phyloP scores from a whole-genome alignment of 345 rosid species.

The Geranium rotundifolium region DNA sequence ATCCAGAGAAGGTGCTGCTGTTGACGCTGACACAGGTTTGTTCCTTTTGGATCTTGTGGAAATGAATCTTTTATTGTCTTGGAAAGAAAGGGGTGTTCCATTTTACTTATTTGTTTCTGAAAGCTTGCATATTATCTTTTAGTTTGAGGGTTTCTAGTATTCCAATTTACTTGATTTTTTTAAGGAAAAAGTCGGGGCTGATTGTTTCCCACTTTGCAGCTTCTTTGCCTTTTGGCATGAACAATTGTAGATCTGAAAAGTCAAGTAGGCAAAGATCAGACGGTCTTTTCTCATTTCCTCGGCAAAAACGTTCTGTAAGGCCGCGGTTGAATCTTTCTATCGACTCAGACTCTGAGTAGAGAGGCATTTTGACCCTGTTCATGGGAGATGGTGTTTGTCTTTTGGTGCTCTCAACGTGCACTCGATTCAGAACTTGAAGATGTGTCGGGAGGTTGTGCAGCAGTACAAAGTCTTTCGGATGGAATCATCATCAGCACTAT shows the following conservation, averaged over 20 bases:
- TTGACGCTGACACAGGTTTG: slow-evolving; percentile 63
- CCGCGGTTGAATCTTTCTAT: slow-evolving; percentile 66
- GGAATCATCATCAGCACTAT: too few species aligned
- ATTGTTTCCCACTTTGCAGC: slow-evolving; percentile 41
- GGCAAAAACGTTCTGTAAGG: slow-evolving; percentile 82
- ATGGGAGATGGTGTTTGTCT: slow-evolving; percentile 6
- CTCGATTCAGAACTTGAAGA: slow-evolving; percentile 3
- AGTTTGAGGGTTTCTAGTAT: not conserved
- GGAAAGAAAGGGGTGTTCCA: not conserved
- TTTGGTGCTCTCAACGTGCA: slow-evolving; percentile 12
- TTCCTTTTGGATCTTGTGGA: slow-evolving; percentile 10
- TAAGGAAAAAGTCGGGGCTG: slow-evolving; percentile 7
- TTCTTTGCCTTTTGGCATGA: slow-evolving; percentile 67
- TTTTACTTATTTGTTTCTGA: slow-evolving; percentile 1
- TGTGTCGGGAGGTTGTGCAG: slow-evolving; percentile 1
- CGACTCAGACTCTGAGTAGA: slow-evolving; percentile 66
- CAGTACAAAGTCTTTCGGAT: too few species aligned
- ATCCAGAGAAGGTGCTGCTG: slow-evolving; percentile 37
- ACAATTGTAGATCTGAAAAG: slow-evolving; percentile 54
- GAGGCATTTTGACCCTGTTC: slow-evolving; percentile 5
- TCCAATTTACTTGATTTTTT: not conserved
- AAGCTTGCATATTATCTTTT: not conserved
- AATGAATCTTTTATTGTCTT: too few species aligned
- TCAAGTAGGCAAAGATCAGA: slow-evolving; percentile 62
- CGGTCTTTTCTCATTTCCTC: slow-evolving; percentile 64